Evolutionary conservation across 1,139 yeast species (phyloP).

Genomic region (Geotrichum phurueaensis): DNA sequence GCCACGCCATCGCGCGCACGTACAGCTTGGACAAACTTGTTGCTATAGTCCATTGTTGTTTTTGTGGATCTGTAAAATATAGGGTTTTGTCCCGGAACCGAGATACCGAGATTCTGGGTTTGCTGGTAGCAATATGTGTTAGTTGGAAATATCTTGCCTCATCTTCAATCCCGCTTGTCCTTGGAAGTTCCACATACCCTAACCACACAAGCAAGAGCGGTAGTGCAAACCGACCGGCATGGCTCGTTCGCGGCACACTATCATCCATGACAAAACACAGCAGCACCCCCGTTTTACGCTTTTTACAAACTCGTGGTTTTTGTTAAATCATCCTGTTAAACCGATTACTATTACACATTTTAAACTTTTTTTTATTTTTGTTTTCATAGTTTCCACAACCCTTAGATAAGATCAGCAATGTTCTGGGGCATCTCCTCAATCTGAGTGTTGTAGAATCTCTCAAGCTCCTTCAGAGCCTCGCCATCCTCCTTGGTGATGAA

Average conservation of each 20-base stretch:
- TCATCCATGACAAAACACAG: not conserved
- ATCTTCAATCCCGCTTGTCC: not conserved
- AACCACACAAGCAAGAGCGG: not conserved
- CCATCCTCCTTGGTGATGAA: slow-evolving; percentile 71
- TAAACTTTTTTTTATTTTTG: slow-evolving; percentile 6
- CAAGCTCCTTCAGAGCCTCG: slow-evolving; percentile 58
- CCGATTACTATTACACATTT: slow-evolving; percentile 2
- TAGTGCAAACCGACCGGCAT: not conserved
- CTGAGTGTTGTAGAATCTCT: slow-evolving; percentile 67
- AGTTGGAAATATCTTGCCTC: no score
- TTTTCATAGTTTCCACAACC: slow-evolving; percentile 1
- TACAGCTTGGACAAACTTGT: slow-evolving; percentile 20
- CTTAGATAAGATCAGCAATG: slow-evolving; percentile 43
- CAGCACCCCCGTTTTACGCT: not conserved
- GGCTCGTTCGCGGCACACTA: not conserved
- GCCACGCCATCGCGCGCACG: slow-evolving; percentile 25
- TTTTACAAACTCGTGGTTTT: not conserved
- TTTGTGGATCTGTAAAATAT: not conserved
- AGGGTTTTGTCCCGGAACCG: not conserved
- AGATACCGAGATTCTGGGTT: not conserved
- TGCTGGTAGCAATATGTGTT: no score
- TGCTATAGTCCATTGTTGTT: slow-evolving; percentile 18
- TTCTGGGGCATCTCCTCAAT: slow-evolving; percentile 87
- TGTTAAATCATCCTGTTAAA: not conserved
- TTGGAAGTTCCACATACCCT: not conserved